These are phyloP conservation scores for Gastrolobium villosum DNA, from an alignment of 306 rosid genomes.

Conservation along the genomic window DNA sequence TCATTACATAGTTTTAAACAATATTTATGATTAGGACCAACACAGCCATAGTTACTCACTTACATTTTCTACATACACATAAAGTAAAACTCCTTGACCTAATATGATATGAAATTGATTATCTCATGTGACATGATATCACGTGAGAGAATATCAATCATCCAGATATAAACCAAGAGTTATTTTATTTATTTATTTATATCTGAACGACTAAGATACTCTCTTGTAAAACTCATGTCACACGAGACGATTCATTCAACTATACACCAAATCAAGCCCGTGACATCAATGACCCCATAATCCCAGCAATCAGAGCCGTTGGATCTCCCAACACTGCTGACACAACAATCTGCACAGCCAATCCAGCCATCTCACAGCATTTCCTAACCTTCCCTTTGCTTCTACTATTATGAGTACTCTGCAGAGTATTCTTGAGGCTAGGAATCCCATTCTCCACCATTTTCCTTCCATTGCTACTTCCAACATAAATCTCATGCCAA, in stretches of 20 bases:
- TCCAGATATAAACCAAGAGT: too few species aligned
- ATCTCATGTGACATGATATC: too few species aligned
- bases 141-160: too few species aligned
- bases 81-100: background rate
- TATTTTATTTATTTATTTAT: too few species aligned
- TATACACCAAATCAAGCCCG: background rate
- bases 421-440: conserved; percentile 59
- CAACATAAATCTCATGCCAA: conserved; percentile 74
- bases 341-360: conserved; percentile 76
- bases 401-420: conserved; percentile 22
- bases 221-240: background rate
- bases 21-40: background rate
- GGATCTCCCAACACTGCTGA: conserved; percentile 97
- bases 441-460: conserved; percentile 64
- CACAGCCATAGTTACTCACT: background rate
- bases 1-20: background rate
- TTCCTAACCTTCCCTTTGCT: conserved; percentile 72
- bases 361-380: conserved; percentile 82
- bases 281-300: conserved; percentile 70
- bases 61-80: background rate
- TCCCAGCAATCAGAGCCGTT: conserved; percentile 84
- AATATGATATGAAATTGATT: too few species aligned
- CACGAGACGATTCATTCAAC: too few species aligned
- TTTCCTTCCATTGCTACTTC: conserved; percentile 46
- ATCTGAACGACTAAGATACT: too few species aligned